phyloP scores from a whole-genome alignment of 2,329 filamentous ascomycete genomes.

The Mariannaea sp. region DNA sequence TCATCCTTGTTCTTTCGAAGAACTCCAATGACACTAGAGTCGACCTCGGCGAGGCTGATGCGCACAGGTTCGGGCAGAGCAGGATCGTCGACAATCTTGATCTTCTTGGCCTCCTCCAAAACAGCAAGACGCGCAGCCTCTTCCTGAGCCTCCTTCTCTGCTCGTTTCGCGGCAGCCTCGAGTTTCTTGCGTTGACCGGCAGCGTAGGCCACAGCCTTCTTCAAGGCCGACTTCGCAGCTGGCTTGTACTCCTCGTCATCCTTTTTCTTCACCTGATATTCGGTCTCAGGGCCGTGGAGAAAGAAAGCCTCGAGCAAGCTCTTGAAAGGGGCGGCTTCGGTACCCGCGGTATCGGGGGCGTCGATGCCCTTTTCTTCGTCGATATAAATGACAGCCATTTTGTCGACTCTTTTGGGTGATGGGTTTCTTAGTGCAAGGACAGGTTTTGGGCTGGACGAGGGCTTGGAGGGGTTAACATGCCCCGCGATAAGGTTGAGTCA shows the following conservation, averaged over 20 bases:
- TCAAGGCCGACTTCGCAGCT: constrained; percentile 37
- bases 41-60: constrained; percentile 69
- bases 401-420: not conserved
- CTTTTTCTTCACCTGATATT: constrained; percentile 47
- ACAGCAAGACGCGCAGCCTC: constrained; percentile 30
- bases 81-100: constrained; percentile 60
- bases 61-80: constrained; percentile 74
- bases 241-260: constrained; percentile 37
- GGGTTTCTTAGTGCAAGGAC: not conserved
- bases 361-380: constrained; percentile 81
- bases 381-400: constrained; percentile 51
- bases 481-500: constrained; percentile 1
- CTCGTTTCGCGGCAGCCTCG: constrained; percentile 38
- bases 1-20: constrained; percentile 43
- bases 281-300: constrained; percentile 39
- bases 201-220: constrained; percentile 36
- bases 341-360: constrained; percentile 68
- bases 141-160: constrained; percentile 28
- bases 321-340: constrained; percentile 79
- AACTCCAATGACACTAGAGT: constrained; percentile 31
- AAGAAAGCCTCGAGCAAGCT: constrained; percentile 78
- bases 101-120: constrained; percentile 38
- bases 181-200: constrained; percentile 34
- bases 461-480: not conserved
- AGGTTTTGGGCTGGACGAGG: not conserved